phyloP scores from a whole-genome alignment of 495 filamentous ascomycete genomes.

The Parathielavia appendiculata region DNA sequence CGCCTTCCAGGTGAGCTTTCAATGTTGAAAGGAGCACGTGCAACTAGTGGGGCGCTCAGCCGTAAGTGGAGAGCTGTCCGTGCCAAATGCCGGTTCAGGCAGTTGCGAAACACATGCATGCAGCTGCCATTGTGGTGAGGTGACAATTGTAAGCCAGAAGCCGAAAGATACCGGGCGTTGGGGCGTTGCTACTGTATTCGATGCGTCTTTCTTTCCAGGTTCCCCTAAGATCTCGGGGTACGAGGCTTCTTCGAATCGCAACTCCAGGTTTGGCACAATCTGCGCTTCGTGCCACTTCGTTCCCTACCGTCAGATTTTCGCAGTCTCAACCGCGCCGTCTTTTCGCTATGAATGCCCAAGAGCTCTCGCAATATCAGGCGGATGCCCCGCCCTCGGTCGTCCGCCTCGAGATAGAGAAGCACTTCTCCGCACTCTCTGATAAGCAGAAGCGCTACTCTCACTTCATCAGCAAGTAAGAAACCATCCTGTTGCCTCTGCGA shows the following conservation, averaged over 20 bases:
- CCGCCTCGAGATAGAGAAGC: conserved; percentile 76
- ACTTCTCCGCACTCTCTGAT: conserved; percentile 77
- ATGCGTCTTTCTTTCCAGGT: conserved; percentile 21
- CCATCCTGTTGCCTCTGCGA: not conserved
- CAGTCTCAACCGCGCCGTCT: conserved; percentile 15
- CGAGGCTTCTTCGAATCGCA: conserved; percentile 9
- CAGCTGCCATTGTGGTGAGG: not conserved
- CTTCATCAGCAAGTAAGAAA: conserved; percentile 71
- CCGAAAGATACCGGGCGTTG: conserved; percentile 3
- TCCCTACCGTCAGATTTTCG: conserved; percentile 5
- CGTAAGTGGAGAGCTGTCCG: not conserved
- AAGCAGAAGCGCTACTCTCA: conserved; percentile 86
- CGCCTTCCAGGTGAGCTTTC: not conserved
- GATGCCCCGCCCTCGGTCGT: conserved; percentile 87
- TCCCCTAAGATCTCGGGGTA: conserved; percentile 19
- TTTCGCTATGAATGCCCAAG: conserved; percentile 45
- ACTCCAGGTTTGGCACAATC: not conserved
- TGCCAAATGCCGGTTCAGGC: conserved; percentile 7
- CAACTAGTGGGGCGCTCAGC: not conserved
- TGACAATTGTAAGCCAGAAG: not conserved
- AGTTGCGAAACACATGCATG: conserved; percentile 9
- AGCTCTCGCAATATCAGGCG: conserved; percentile 70
- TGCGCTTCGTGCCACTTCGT: conserved; percentile 1
- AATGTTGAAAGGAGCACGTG: conserved; percentile 4
- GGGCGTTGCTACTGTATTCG: conserved; percentile 17